A percentile compares a stretch with the other conserved stretches of the same genome.
phyloP scores from a whole-genome alignment of 1,284 basidiomycete genomes.

The Ganoderma resinaceum region DNA sequence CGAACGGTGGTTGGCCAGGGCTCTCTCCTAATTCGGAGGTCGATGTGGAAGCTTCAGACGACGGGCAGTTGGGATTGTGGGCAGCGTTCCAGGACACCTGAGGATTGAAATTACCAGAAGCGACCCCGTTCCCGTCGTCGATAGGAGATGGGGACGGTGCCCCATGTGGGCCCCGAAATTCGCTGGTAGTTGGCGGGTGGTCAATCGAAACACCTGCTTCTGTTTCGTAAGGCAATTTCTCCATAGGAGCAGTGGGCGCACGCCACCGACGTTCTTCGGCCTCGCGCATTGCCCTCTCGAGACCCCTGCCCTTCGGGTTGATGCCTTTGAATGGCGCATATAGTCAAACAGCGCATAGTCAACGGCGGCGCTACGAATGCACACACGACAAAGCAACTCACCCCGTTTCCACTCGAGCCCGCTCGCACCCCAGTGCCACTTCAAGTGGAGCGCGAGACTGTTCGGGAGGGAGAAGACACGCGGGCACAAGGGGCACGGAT shows the following conservation, averaged over 20 bases:
- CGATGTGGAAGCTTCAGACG: neutral
- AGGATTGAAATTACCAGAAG: slow-evolving; percentile 2
- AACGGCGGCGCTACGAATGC: neutral
- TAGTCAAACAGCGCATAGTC: neutral
- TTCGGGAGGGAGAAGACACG: slow-evolving; percentile 39
- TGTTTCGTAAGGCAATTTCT: neutral
- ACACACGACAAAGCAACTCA: slow-evolving; percentile 10
- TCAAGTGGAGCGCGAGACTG: slow-evolving; percentile 41
- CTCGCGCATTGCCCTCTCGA: slow-evolving; percentile 7
- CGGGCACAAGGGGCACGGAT: slow-evolving; percentile 38
- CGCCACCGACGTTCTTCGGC: neutral
- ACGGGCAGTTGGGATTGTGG: slow-evolving; percentile 9
- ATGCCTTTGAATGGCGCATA: slow-evolving; percentile 19
- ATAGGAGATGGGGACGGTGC: neutral
- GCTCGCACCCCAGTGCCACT: slow-evolving; percentile 41
- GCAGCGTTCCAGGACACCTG: slow-evolving; percentile 15
- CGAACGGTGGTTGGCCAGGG: neutral
- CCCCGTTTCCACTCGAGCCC: slow-evolving; percentile 31
- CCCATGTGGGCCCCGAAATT: no score
- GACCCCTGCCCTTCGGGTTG: slow-evolving; percentile 22
- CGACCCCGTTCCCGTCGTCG: neutral
- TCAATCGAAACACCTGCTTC: no score
- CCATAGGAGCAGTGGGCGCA: neutral
- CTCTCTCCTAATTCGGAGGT: neutral
- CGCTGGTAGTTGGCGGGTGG: neutral